phyloP scores from a whole-genome alignment of 805 yeast species.

The Suhomyces canberraensis region DNA sequence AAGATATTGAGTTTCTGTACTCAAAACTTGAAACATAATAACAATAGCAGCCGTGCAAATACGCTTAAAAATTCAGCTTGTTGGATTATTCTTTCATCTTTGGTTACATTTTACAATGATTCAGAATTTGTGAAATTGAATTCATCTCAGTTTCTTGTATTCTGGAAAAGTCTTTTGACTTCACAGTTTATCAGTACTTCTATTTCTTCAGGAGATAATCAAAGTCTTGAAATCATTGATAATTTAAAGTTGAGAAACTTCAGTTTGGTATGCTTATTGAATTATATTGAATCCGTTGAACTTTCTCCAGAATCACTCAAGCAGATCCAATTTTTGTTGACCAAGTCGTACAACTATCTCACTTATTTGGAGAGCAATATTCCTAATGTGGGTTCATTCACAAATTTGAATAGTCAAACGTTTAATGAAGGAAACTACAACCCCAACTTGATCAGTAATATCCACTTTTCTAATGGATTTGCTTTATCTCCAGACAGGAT shows the following conservation, averaged over 20 bases:
- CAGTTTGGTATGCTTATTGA: conserved; percentile 38
- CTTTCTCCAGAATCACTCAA: conserved; percentile 39
- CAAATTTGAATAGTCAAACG: conserved; percentile 25
- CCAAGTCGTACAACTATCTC: conserved; percentile 40
- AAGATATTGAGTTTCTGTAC: conserved; percentile 45
- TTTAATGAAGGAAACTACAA: conserved; percentile 32
- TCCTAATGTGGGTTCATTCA: conserved; percentile 29
- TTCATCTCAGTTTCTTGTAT: conserved; percentile 42
- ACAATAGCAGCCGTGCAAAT: conserved; percentile 16
- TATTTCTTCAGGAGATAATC: conserved; percentile 14
- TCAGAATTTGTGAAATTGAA: conserved; percentile 43
- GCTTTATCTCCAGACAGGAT: conserved; percentile 23
- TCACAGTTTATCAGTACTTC: conserved; percentile 34
- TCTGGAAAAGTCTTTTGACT: conserved; percentile 44
- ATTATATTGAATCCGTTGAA: conserved; percentile 36
- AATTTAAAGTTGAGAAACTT: conserved; percentile 37
- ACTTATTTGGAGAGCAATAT: conserved; percentile 38
- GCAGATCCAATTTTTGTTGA: conserved; percentile 39
- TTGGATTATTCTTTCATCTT: conserved; percentile 40
- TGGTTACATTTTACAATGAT: conserved; percentile 38
- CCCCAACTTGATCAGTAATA: conserved; percentile 26
- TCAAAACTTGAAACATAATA: conserved; percentile 40
- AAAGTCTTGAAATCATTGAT: conserved; percentile 27
- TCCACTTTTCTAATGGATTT: conserved; percentile 21
- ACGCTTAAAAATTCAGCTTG: conserved; percentile 31